A percentile compares a stretch with the other conserved stretches of the same genome.
Conservation (phyloP, 2,329 filamentous ascomycete genomes). For the Penicillium sp. region DNA sequence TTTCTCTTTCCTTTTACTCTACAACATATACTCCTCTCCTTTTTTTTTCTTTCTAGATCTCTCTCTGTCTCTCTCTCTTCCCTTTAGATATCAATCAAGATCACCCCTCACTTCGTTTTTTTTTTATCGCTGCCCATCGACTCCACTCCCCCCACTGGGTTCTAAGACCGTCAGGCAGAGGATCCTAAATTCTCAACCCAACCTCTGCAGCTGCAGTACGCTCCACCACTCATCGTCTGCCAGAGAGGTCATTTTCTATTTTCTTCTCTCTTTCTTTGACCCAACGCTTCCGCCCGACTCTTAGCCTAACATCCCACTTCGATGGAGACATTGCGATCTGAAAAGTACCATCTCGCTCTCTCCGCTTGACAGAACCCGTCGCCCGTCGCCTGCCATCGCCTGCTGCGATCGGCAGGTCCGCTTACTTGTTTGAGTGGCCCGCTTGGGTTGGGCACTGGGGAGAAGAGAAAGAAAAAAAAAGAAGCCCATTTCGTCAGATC, state of each 20-base stretch:
- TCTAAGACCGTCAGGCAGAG: conserved; percentile 26
- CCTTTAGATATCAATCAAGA: conserved; percentile 4
- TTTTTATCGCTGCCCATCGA: conserved; percentile 16
- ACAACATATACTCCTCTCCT: neutral
- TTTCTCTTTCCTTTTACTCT: conserved; percentile 4
- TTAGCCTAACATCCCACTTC: conserved; percentile 27
- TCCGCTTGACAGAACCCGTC: conserved; percentile 32
- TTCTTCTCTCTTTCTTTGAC: conserved; percentile 11
- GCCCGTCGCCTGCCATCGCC: conserved; percentile 28
- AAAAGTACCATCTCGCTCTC: conserved; percentile 27
- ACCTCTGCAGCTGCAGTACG: conserved; percentile 27
- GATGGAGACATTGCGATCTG: conserved; percentile 38
- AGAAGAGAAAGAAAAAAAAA: conserved; percentile 10
- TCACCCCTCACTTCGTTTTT: conserved; percentile 14
- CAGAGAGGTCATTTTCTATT: conserved; percentile 11
- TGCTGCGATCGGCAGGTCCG: conserved; percentile 32
- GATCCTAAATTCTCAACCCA: conserved; percentile 20
- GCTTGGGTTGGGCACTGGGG: conserved; percentile 20
- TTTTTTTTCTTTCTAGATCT: neutral
- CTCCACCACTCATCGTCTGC: conserved; percentile 21
- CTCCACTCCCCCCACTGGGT: conserved; percentile 22
- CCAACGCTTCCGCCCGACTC: conserved; percentile 19
- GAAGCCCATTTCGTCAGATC: neutral
- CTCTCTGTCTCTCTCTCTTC: neutral
- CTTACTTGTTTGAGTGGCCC: conserved; percentile 19